Conservation (phyloP, 768 basidiomycete genomes). For the Panaeolus papilionaceus region DNA sequence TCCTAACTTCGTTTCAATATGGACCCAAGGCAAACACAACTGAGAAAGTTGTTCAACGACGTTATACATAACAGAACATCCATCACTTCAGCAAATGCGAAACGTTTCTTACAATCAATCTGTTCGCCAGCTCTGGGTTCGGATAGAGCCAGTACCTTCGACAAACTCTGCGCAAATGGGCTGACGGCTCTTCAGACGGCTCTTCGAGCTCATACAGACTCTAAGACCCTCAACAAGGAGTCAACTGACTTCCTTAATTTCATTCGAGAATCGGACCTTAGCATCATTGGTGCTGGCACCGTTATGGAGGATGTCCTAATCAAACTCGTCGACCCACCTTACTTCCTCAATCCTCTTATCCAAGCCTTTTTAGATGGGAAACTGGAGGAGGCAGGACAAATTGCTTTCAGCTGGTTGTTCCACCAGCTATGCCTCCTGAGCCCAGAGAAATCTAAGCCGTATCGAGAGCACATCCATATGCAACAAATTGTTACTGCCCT, state of each 20-base stretch:
- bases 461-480: slow-evolving; percentile 45
- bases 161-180: neutral
- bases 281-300: slow-evolving; percentile 46
- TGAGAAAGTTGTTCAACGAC: neutral
- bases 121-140: neutral
- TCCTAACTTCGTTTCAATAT: neutral
- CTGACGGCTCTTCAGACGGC: neutral
- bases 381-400: slow-evolving; percentile 41
- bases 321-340: slow-evolving; percentile 52
- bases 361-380: slow-evolving; percentile 40
- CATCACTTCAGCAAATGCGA: neutral
- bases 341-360: slow-evolving; percentile 53
- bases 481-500: slow-evolving; percentile 35
- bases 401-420: slow-evolving; percentile 54
- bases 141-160: neutral
- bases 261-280: slow-evolving; percentile 43
- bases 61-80: neutral
- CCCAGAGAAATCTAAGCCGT: slow-evolving; percentile 37
- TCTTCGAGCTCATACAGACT: neutral
- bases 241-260: slow-evolving; percentile 43
- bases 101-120: neutral
- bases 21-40: neutral
- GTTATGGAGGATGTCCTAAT: slow-evolving; percentile 45
- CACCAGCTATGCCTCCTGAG: slow-evolving; percentile 52
- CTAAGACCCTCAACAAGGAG: slow-evolving; percentile 41